Base-by-base conservation (phyloP, 1,284 basidiomycete species). In the Xerocomus subilludens region DNA sequence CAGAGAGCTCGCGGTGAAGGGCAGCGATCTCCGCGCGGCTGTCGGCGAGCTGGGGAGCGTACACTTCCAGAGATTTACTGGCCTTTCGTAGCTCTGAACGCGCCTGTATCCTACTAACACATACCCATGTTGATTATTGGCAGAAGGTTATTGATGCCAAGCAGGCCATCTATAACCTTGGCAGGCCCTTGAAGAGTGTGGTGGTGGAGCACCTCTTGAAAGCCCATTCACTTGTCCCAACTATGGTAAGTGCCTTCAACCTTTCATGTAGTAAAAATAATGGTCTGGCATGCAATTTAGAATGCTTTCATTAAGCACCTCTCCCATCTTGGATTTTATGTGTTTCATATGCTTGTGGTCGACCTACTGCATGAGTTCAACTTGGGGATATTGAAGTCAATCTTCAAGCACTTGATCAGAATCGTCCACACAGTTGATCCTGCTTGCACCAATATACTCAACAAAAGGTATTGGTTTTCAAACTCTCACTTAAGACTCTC, bases 71-170 rank as follows among this genome's bases (percentile, higher is more conserved):
- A 1, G 74, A 71, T 53, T 71, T 83, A 55, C 71, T 76, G 23
- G 30, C 65, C 60, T 78, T 79, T 11, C 71, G 71, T 18, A 84
- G 42, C 1, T 82, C 81, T 6, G 79, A 56, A 42, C 80, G 79
- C 20, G 77, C 75, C 53, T 75, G 79, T 13, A 53, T 33, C 25
- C 80, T 77, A 30, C n/a, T n/a, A n/a, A n/a, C n/a, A n/a, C n/a
- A n/a, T n/a, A n/a, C n/a, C n/a, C n/a, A n/a, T n/a, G n/a, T n/a
- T n/a, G n/a, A n/a, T n/a, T n/a, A n/a, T n/a, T n/a, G n/a, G n/a
- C n/a, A n/a, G n/a, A n/a, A n/a, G n/a, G n/a, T n/a, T n/a, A n/a
- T n/a, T n/a, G n/a, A n/a, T n/a, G n/a, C n/a, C n/a, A n/a, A n/a
- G n/a, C n/a, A n/a, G n/a, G n/a, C n/a, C n/a, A 60, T 60, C 16